A percentile compares a stretch with the other conserved stretches of the same genome.
Evolutionary conservation across 2,329 filamentous ascomycete species (phyloP).

Genomic region (Trichoderma sp.): DNA sequence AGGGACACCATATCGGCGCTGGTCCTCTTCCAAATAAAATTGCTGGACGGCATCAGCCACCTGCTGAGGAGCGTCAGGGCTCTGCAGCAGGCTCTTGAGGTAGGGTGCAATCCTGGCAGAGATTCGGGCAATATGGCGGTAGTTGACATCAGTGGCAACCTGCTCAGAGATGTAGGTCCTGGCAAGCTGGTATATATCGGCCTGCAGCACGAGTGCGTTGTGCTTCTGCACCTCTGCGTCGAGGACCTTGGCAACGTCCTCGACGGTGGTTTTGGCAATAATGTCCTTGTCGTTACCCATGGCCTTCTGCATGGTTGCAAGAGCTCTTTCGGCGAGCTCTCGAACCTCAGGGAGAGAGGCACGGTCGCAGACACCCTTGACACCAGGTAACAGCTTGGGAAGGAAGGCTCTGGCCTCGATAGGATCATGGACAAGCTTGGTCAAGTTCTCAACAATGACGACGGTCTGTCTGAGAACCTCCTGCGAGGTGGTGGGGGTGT

Average conservation of each 20-base stretch:
- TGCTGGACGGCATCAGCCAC: slow-evolving; percentile 73
- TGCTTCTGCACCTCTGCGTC: slow-evolving; percentile 73
- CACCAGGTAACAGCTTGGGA: slow-evolving; percentile 89
- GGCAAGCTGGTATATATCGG: slow-evolving; percentile 62
- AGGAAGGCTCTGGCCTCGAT: slow-evolving; percentile 93
- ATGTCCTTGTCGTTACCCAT: slow-evolving; percentile 72
- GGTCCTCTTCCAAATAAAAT: slow-evolving; percentile 78
- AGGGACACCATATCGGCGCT: slow-evolving; percentile 80
- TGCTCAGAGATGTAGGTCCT: slow-evolving; percentile 77
- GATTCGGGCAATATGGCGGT: slow-evolving; percentile 74
- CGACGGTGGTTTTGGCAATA: slow-evolving; percentile 63
- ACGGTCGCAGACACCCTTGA: slow-evolving; percentile 81
- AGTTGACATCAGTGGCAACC: slow-evolving; percentile 84
- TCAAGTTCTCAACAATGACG: slow-evolving; percentile 96
- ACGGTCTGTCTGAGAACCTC: slow-evolving; percentile 95
- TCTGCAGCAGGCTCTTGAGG: slow-evolving; percentile 65
- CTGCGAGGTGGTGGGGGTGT: slow-evolving; percentile 85
- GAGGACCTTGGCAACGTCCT: slow-evolving; percentile 72
- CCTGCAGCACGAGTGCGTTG: slow-evolving; percentile 58
- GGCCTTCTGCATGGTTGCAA: slow-evolving; percentile 87
- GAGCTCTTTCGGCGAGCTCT: slow-evolving; percentile 77
- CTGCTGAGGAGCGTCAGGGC: slow-evolving; percentile 56
- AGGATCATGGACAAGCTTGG: slow-evolving; percentile 93
- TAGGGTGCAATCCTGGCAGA: slow-evolving; percentile 69
- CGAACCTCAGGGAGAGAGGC: slow-evolving; percentile 94